These are phyloP conservation scores for Coniella vitis DNA, from an alignment of 2,329 filamentous ascomycete species.

Conservation along the genomic window DNA sequence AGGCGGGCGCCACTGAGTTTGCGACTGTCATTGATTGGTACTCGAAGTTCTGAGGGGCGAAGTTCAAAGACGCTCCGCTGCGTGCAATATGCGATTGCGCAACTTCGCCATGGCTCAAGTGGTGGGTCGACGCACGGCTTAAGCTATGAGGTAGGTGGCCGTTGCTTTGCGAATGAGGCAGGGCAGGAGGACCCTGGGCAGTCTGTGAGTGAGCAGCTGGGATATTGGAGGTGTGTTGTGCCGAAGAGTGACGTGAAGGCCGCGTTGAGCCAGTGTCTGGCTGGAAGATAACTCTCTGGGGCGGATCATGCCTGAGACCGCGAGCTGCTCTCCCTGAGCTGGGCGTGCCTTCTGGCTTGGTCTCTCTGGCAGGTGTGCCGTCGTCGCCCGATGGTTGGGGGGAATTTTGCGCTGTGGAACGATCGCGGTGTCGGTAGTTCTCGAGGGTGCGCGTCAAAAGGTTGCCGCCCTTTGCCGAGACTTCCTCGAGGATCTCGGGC, in stretches of 20 bases:
- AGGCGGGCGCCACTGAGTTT: conserved; percentile 62
- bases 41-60: conserved; percentile 49
- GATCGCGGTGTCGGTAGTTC: conserved; percentile 54
- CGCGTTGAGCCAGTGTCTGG: conserved; percentile 65
- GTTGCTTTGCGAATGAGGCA: conserved; percentile 22
- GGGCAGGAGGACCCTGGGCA: conserved; percentile 18
- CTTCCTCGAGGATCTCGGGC: conserved; percentile 80
- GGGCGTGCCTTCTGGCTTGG: conserved; percentile 42
- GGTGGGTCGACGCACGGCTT: conserved; percentile 10
- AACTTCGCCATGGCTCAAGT: conserved; percentile 20
- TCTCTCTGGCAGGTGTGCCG: conserved; percentile 49
- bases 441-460: conserved; percentile 73
- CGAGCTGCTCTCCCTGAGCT: conserved; percentile 52
- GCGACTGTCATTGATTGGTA: conserved; percentile 54
- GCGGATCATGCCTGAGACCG: conserved; percentile 73
- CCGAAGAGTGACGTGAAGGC: conserved; percentile 52
- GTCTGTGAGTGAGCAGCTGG: not conserved
- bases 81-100: conserved; percentile 23
- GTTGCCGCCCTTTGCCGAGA: conserved; percentile 76
- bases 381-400: conserved; percentile 55
- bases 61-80: conserved; percentile 38
- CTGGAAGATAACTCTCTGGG: conserved; percentile 78
- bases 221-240: conserved; percentile 30
- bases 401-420: conserved; percentile 47
- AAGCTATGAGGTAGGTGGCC: conserved; percentile 8